Conservation (phyloP, 805 yeast species). For the Teunomyces panamensis region DNA sequence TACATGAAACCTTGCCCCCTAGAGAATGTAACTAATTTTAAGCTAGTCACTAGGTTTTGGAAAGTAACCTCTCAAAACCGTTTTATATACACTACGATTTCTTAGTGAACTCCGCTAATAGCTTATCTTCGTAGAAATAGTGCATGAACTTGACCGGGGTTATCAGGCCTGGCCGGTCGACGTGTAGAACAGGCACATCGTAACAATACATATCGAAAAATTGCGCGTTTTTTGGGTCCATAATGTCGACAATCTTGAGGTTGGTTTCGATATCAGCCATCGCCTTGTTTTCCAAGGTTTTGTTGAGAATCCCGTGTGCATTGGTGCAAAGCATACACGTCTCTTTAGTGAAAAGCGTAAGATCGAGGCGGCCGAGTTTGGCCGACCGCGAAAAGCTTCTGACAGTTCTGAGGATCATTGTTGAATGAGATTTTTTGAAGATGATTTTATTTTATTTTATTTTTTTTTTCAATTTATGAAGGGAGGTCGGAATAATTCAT, state of each 20-base stretch:
- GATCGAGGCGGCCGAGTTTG: slow-evolving; percentile 2
- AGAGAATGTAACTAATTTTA: too few relatives aligned
- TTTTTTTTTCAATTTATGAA: neutral
- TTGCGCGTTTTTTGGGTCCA: slow-evolving; percentile 51
- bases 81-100: neutral
- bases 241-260: slow-evolving; percentile 53
- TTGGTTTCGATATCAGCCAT: slow-evolving; percentile 24
- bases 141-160: slow-evolving; percentile 66
- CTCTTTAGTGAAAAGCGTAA: slow-evolving; percentile 67
- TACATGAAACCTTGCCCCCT: too few relatives aligned
- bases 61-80: too few relatives aligned
- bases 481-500: too few relatives aligned
- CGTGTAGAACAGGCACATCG: slow-evolving; percentile 76
- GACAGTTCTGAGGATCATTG: neutral
- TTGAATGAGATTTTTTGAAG: neutral
- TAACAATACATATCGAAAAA: slow-evolving; percentile 75
- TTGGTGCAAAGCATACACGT: slow-evolving; percentile 68
- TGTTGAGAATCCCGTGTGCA: slow-evolving; percentile 51
- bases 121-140: slow-evolving; percentile 52
- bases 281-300: slow-evolving; percentile 34
- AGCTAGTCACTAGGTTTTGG: too few relatives aligned
- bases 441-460: neutral
- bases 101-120: slow-evolving; percentile 49
- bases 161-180: slow-evolving; percentile 47
- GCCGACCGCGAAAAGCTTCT: neutral